These are phyloP conservation scores for Candida wancherniae DNA, from an alignment of 805 yeast species.

Conservation along the genomic window DNA sequence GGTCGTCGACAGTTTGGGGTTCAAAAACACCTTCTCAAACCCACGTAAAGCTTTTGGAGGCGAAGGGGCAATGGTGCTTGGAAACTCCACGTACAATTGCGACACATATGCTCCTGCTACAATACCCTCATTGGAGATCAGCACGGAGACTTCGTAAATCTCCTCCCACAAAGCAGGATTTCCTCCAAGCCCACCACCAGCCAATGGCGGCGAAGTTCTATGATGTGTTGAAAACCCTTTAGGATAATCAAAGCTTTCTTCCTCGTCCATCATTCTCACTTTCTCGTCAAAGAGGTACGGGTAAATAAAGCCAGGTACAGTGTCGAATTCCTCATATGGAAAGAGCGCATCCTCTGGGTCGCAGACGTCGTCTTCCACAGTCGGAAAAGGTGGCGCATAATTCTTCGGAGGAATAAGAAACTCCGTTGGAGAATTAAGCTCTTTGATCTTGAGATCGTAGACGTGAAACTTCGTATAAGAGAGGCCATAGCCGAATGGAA, in stretches of 20 bases:
- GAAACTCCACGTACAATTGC: constrained; percentile 51
- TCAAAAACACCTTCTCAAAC: constrained; percentile 48
- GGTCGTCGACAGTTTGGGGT: constrained; percentile 34
- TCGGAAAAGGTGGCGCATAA: constrained; percentile 38
- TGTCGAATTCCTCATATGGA: constrained; percentile 48
- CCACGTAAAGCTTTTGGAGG: constrained; percentile 54
- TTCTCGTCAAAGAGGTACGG: constrained; percentile 45
- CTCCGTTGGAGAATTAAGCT: constrained; percentile 40
- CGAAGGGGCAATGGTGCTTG: constrained; percentile 43
- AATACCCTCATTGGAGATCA: constrained; percentile 45
- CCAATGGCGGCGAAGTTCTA: constrained; percentile 32
- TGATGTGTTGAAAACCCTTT: constrained; percentile 33
- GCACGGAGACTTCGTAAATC: constrained; percentile 42
- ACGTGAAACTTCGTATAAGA: constrained; percentile 46
- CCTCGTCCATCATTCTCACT: constrained; percentile 31
- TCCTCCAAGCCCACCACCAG: constrained; percentile 55
- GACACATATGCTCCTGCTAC: constrained; percentile 45
- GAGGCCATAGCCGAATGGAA: constrained; percentile 59
- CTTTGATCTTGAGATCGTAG: constrained; percentile 34
- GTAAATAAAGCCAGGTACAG: constrained; percentile 53
- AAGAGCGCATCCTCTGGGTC: constrained; percentile 53
- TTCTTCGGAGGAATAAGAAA: constrained; percentile 44
- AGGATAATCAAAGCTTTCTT: constrained; percentile 36
- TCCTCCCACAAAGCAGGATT: constrained; percentile 57
- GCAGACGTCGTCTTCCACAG: constrained; percentile 44